phyloP scores from a whole-genome alignment of 139 green algal genomes.

The Gonium pectorale region DNA sequence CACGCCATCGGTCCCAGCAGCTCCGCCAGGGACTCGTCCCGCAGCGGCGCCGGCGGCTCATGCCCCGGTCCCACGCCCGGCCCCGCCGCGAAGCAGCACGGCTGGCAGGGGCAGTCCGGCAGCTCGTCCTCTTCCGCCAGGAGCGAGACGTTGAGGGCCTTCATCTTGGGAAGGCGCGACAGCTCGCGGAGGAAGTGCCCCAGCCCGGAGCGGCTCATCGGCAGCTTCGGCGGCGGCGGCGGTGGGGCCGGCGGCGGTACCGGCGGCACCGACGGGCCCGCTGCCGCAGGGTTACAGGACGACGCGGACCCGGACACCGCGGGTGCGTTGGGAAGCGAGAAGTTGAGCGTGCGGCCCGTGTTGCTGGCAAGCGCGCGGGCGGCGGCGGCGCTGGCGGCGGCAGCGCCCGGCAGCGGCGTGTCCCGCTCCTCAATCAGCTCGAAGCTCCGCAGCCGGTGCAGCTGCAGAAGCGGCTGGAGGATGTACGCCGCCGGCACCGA shows the following conservation, averaged over 20 bases:
- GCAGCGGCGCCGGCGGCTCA: neutral
- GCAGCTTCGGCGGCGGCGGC: neutral
- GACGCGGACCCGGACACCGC: too few species aligned
- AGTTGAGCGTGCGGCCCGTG: neutral
- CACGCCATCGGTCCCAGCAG: neutral
- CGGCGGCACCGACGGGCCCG: neutral
- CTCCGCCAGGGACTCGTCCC: neutral
- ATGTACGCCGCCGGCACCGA: neutral
- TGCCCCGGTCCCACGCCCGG: neutral
- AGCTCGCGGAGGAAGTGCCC: neutral
- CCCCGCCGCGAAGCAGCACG: neutral
- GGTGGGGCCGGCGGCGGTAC: neutral
- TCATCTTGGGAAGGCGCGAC: neutral
- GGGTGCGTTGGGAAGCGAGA: too few species aligned
- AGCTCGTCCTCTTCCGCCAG: slow-evolving; percentile 1
- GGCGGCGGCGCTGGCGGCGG: neutral
- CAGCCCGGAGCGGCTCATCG: neutral
- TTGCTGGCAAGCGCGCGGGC: neutral
- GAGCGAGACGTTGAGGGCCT: neutral
- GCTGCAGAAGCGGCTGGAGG: slow-evolving; percentile 8
- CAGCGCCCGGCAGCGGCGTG: neutral
- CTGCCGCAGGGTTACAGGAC: too few species aligned
- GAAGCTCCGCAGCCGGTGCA: slow-evolving; percentile 13
- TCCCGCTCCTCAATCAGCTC: slow-evolving; percentile 12
- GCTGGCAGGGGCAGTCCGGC: slow-evolving; percentile 9